Evolutionary conservation across 2,329 filamentous ascomycete genomes (phyloP), one percentile per base, ranked within the genome.

Genomic region (Penicillium occitanis): DNA sequence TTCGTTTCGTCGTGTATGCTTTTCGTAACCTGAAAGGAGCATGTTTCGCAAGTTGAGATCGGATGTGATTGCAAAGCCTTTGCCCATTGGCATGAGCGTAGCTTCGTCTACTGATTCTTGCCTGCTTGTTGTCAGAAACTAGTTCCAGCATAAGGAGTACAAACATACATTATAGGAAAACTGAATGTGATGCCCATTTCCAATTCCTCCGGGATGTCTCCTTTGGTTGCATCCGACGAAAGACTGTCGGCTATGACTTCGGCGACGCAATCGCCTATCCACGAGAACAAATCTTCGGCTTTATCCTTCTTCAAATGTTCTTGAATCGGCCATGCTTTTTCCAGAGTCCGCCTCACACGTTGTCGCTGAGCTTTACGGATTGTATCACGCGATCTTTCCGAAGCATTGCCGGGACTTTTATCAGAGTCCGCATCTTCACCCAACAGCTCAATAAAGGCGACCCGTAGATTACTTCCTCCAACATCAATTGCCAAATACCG

Each of bases 191-290:
- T 82, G 1, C 81, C 81, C 80, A 83, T 80, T 62, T 80, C 77
- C 22, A 83, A 68, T 69, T 82, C 80, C n/a, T 78, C 75, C 4
- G 80, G 80, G 11, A 80, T 73, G 33, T 75, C 70, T 8, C 75
- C 76, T 66, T 73, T 78, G 28, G 75, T 78, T 28, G 74, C 71
- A 65, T 81, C 78, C 5, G 77, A 77, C 4, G 74, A 76, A 64
- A 83, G 69, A 60, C 78, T 81, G 68, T 88, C 84, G 37, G 79
- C 80, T 17, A 94, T 88, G 3, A 93, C 90, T 67, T 90, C 83
- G 14, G 90, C 90, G 70, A 95, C 91, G 72, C 89, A 91, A 71
- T 86, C 82, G 30, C 91, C 91, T 70, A 95, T 91, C 91, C 91
- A 95, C n/a, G 84, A 79, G 75, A 95, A 95, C 1, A 94, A 80